Conservation (phyloP, 768 basidiomycete species). For the Albatrellus ellisii region DNA sequence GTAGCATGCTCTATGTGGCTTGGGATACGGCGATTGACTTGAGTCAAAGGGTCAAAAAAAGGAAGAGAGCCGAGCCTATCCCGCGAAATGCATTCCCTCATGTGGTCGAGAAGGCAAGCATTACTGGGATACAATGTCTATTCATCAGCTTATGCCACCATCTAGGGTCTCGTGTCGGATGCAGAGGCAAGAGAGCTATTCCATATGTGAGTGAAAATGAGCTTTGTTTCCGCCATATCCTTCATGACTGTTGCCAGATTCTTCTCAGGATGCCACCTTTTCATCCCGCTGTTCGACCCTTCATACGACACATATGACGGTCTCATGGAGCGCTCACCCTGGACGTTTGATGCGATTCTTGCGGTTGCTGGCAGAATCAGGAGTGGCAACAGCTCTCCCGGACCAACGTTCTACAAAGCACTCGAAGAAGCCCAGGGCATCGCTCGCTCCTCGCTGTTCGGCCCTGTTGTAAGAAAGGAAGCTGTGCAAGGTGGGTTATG, state of each 20-base stretch:
- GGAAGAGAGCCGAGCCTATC: conserved; percentile 72
- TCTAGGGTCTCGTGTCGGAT: conserved; percentile 73
- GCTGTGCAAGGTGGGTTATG: conserved; percentile 67
- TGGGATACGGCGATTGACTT: background rate
- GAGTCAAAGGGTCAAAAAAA: conserved; percentile 56
- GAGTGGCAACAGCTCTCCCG: conserved; percentile 78
- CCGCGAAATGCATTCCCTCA: conserved; percentile 81
- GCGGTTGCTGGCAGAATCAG: conserved; percentile 88
- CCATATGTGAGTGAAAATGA: conserved; percentile 53
- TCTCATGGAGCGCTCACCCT: conserved; percentile 84
- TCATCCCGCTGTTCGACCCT: conserved; percentile 92
- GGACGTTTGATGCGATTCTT: conserved; percentile 90
- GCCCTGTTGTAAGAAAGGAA: conserved; percentile 88
- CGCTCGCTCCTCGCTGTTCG: conserved; percentile 85
- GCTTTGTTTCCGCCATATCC: background rate
- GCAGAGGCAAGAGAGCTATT: conserved; percentile 81
- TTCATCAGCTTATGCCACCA: conserved; percentile 1
- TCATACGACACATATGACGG: conserved; percentile 88
- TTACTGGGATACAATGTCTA: background rate
- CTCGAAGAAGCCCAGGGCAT: conserved; percentile 94
- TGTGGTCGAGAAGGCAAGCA: conserved; percentile 71
- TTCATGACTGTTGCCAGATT: conserved; percentile 40
- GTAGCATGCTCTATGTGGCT: conserved; percentile 1
- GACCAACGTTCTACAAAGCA: conserved; percentile 79
- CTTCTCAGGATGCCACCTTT: conserved; percentile 92